Evolutionary conservation across 805 yeast genomes (phyloP).

Genomic region (Candida stauntonica): DNA sequence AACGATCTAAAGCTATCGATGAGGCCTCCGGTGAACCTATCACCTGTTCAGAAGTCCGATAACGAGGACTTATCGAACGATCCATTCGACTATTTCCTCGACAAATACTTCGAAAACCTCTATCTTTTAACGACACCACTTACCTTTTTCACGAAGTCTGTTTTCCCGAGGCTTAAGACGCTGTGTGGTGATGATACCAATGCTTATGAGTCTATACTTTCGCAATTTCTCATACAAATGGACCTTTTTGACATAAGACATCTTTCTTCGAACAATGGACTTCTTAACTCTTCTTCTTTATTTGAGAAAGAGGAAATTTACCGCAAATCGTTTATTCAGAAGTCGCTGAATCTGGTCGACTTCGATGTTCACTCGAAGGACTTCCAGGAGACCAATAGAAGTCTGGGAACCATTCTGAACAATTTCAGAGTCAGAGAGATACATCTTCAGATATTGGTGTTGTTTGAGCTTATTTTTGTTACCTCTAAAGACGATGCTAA

Average conservation of each 20-base stretch:
- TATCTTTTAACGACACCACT: conserved; percentile 33
- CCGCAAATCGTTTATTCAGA: conserved; percentile 27
- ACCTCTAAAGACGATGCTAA: conserved; percentile 34
- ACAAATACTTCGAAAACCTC: conserved; percentile 33
- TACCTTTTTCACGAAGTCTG: conserved; percentile 44
- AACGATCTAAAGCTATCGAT: conserved; percentile 21
- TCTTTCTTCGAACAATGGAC: conserved; percentile 25
- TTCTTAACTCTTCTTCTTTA: conserved; percentile 23
- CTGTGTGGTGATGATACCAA: conserved; percentile 32
- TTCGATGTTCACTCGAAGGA: conserved; percentile 23
- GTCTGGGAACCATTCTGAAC: conserved; percentile 29
- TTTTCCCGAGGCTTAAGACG: conserved; percentile 41
- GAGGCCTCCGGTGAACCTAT: conserved; percentile 22
- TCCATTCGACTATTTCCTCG: conserved; percentile 27
- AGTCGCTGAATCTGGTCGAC: conserved; percentile 24
- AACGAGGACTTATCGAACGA: conserved; percentile 13
- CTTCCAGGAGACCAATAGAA: conserved; percentile 26
- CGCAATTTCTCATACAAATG: conserved; percentile 30
- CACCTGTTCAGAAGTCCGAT: conserved; percentile 18
- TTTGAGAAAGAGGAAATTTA: conserved; percentile 27
- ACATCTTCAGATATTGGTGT: conserved; percentile 46
- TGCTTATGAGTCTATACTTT: conserved; percentile 26
- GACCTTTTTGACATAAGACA: conserved; percentile 42
- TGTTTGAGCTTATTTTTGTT: conserved; percentile 41
- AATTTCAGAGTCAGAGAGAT: conserved; percentile 52